Evolutionary conservation across 208 protist genomes (phyloP).

Genomic region (Acanthamoeba royreba): DNA sequence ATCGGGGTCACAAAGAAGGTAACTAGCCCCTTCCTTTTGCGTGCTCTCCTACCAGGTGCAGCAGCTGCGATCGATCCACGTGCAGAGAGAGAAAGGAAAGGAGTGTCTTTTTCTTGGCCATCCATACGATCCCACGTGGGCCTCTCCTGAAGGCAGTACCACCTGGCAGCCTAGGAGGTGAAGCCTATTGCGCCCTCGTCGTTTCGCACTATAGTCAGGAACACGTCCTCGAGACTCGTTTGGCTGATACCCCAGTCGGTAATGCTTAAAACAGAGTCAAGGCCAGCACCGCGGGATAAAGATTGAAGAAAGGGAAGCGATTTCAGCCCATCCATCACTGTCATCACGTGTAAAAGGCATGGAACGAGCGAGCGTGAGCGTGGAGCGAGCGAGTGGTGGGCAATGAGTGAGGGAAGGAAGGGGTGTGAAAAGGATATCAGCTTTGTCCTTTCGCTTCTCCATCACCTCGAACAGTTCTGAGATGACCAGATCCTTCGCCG

Average conservation of each 20-base stretch:
- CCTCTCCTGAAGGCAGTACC: too few species aligned
- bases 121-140: too few species aligned
- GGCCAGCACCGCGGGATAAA: too few species aligned
- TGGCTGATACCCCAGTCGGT: constrained; percentile 66
- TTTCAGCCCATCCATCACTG: too few species aligned
- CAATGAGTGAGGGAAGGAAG: not conserved
- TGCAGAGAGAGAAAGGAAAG: too few species aligned
- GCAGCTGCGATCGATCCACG: too few species aligned
- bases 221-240: constrained; percentile 68
- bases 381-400: not conserved
- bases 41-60: too few species aligned
- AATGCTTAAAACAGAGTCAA: constrained; percentile 24
- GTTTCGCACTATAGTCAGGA: constrained; percentile 30
- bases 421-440: constrained; percentile 13
- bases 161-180: not conserved
- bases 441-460: constrained; percentile 8
- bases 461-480: constrained; percentile 35
- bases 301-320: too few species aligned
- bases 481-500: constrained; percentile 34
- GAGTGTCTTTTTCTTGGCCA: not conserved
- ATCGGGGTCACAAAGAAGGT: too few species aligned
- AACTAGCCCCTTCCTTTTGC: too few species aligned
- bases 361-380: not conserved
- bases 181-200: not conserved
- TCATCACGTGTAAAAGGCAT: not conserved